Conservation (phyloP, 306 rosid species). For the Corylus heterophylla region DNA sequence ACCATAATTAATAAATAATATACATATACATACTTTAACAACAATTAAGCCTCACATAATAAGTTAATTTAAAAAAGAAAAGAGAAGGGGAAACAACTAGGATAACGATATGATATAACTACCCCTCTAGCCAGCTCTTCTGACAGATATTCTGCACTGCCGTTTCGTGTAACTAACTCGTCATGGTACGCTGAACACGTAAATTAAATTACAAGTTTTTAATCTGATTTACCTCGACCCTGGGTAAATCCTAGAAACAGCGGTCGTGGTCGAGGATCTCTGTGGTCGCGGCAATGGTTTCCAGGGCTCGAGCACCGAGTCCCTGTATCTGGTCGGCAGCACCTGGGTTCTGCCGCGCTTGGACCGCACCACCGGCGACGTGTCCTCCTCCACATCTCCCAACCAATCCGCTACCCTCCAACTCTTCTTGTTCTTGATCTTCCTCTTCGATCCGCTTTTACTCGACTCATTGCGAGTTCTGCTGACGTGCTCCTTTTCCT, state of each 20-base stretch:
- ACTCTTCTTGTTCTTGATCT: slow-evolving; percentile 11
- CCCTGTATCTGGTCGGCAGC: slow-evolving; percentile 46
- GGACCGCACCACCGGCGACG: slow-evolving; percentile 49
- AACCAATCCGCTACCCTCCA: slow-evolving; percentile 37
- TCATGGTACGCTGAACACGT: not conserved
- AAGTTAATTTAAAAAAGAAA: too few relatives aligned
- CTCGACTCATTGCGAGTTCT: not conserved
- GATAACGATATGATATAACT: too few relatives aligned
- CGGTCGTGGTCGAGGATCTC: slow-evolving; percentile 23
- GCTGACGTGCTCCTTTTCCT: too few relatives aligned
- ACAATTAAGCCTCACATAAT: too few relatives aligned
- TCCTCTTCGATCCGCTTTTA: slow-evolving; percentile 10
- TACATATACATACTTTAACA: too few relatives aligned
- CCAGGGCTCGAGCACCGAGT: slow-evolving; percentile 53
- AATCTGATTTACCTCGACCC: slow-evolving; percentile 16
- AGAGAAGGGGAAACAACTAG: too few relatives aligned
- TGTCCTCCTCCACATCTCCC: slow-evolving; percentile 28
- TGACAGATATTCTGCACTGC: not conserved
- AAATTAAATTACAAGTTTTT: not conserved
- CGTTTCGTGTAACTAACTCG: not conserved
- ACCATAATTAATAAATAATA: too few relatives aligned
- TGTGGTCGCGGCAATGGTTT: slow-evolving; percentile 30
- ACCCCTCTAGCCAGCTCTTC: too few relatives aligned
- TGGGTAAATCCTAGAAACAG: not conserved
- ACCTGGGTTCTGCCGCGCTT: slow-evolving; percentile 51